These are phyloP conservation scores for Fusarium floridanum DNA, from an alignment of 2,329 filamentous ascomycete genomes.

Conservation along the genomic window DNA sequence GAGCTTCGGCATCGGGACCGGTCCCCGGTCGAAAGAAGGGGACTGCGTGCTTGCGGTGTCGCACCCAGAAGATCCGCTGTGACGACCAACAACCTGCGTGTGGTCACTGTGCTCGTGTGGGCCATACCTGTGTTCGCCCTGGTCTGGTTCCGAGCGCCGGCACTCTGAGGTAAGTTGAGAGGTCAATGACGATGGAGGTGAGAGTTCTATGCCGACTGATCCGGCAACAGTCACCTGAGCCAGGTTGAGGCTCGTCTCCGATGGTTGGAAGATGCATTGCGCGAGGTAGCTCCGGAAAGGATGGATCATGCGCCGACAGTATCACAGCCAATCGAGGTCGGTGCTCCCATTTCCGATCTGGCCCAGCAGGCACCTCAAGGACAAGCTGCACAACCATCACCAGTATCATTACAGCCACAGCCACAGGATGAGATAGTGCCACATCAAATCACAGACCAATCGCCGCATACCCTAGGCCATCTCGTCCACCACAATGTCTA, in stretches of 20 bases:
- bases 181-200: not conserved
- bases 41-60: constrained; percentile 50
- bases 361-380: constrained; percentile 1
- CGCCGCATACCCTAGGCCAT: not conserved
- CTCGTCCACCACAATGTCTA: not conserved
- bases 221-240: constrained; percentile 10
- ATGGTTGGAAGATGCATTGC: constrained; percentile 18
- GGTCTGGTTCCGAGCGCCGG: constrained; percentile 3
- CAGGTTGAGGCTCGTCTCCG: constrained; percentile 22
- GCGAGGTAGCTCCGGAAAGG: constrained; percentile 19
- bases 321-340: not conserved
- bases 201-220: not conserved
- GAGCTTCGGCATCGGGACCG: constrained; percentile 2
- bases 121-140: constrained; percentile 47
- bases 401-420: not conserved
- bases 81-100: constrained; percentile 48
- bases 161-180: constrained; percentile 10
- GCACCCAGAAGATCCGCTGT: constrained; percentile 51
- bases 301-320: constrained; percentile 18
- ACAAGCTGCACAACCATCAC: not conserved
- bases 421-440: not conserved
- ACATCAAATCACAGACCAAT: not conserved
- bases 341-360: not conserved
- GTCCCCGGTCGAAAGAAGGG: constrained; percentile 43
- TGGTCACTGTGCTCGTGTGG: constrained; percentile 47